Conservation (phyloP, 1,284 basidiomycete genomes). For the Ceratobasidium sp. region DNA sequence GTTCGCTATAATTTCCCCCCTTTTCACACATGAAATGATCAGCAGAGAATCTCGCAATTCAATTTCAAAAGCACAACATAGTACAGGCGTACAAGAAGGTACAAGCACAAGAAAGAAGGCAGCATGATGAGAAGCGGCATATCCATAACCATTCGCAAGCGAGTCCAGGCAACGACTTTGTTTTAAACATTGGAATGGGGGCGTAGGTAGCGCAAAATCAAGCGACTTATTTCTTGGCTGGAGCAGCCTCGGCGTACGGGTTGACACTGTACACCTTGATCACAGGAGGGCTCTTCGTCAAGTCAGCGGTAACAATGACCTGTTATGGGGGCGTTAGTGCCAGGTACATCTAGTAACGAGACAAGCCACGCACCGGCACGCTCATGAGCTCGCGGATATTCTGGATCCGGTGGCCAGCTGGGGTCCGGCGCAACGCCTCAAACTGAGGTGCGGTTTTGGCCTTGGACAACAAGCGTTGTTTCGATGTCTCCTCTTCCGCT, state of each 20-base stretch:
- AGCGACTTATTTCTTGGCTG: constrained; percentile 39
- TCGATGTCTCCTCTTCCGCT: constrained; percentile 63
- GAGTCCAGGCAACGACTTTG: neutral
- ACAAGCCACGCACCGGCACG: constrained; percentile 72
- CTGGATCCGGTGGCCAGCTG: constrained; percentile 86
- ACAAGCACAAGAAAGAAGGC: constrained; percentile 25
- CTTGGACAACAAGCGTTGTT: constrained; percentile 78
- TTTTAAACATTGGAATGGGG: constrained; percentile 2
- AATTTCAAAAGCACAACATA: constrained; percentile 36
- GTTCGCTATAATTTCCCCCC: neutral
- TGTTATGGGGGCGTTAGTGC: constrained; percentile 49
- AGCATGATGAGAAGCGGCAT: constrained; percentile 35
- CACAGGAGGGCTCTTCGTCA: constrained; percentile 92
- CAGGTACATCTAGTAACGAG: constrained; percentile 2
- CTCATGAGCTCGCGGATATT: constrained; percentile 89
- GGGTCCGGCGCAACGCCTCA: constrained; percentile 75
- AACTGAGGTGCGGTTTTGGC: constrained; percentile 74
- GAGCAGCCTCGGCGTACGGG: constrained; percentile 63
- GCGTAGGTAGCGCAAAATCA: constrained; percentile 10
- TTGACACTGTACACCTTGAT: constrained; percentile 92
- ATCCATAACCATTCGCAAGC: constrained; percentile 29
- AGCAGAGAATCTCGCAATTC: constrained; percentile 39
- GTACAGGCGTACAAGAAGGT: constrained; percentile 40
- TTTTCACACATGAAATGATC: constrained; percentile 1
- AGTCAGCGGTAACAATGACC: constrained; percentile 91